These are phyloP conservation scores for Leishmania martiniquensis DNA, from an alignment of 208 protist species.

Conservation along the genomic window DNA sequence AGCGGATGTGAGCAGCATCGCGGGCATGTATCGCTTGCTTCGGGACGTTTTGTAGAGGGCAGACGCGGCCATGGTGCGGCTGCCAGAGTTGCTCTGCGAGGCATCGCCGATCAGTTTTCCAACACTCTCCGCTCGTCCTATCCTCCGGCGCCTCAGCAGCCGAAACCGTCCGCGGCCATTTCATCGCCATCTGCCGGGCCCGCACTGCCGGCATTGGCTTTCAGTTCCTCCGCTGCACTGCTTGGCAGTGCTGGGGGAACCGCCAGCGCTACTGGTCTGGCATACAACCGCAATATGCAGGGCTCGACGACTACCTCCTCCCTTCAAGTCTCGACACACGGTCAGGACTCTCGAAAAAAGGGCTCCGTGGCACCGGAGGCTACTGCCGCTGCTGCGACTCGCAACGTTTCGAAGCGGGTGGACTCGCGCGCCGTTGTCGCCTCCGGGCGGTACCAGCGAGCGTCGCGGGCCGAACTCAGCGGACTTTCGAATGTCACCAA, in stretches of 20 bases:
- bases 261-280: not conserved
- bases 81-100: constrained; percentile 6
- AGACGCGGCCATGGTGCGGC: not conserved
- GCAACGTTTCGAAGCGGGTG: constrained; percentile 3
- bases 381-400: not conserved
- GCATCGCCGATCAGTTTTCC: constrained; percentile 19
- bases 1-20: not conserved
- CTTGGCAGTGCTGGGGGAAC: not conserved
- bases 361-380: not conserved
- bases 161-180: not conserved
- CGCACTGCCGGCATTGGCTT: not conserved
- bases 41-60: not conserved
- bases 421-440: constrained; percentile 13
- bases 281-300: not conserved
- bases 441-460: constrained; percentile 14
- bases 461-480: constrained; percentile 8
- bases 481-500: not conserved
- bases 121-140: constrained; percentile 32
- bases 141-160: constrained; percentile 14
- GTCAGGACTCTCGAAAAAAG: not conserved
- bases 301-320: not conserved
- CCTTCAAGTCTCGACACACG: not conserved
- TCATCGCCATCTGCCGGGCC: not conserved
- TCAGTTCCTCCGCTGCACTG: not conserved
- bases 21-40: not conserved